phyloP scores from a whole-genome alignment of 495 filamentous ascomycete species.

The Aspergillus avenaceus region DNA sequence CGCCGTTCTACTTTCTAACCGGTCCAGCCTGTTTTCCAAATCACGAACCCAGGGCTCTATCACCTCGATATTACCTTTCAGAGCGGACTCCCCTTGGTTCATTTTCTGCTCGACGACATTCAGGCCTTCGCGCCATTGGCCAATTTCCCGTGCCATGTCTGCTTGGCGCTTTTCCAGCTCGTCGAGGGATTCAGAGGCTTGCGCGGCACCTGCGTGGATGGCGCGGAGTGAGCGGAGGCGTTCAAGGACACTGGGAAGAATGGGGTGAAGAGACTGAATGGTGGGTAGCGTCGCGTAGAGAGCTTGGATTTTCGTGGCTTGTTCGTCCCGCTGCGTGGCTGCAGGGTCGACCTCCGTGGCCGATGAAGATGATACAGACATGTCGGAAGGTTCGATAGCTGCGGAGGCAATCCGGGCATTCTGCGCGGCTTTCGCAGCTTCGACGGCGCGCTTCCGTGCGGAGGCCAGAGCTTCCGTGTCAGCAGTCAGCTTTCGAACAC shows the following conservation, averaged over 20 bases:
- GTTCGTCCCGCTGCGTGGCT: slow-evolving; percentile 51
- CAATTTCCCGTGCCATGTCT: slow-evolving; percentile 78
- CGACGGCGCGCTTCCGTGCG: slow-evolving; percentile 63
- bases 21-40: slow-evolving; percentile 69
- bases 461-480: slow-evolving; percentile 78
- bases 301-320: slow-evolving; percentile 82
- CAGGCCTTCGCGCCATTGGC: slow-evolving; percentile 79
- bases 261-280: slow-evolving; percentile 79
- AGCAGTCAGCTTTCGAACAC: slow-evolving; percentile 68
- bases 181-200: slow-evolving; percentile 74
- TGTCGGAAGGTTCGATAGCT: slow-evolving; percentile 24
- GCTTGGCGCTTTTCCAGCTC: slow-evolving; percentile 74
- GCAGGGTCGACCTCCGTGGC: slow-evolving; percentile 24
- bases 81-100: slow-evolving; percentile 59
- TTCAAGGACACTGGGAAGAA: slow-evolving; percentile 82
- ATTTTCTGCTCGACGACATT: slow-evolving; percentile 74
- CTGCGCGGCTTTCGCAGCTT: slow-evolving; percentile 63
- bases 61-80: slow-evolving; percentile 71
- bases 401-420: slow-evolving; percentile 51
- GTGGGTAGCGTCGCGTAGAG: slow-evolving; percentile 85
- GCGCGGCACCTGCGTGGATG: slow-evolving; percentile 82
- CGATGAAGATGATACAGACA: slow-evolving; percentile 57
- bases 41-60: slow-evolving; percentile 88
- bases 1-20: slow-evolving; percentile 32
- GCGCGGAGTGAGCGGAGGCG: slow-evolving; percentile 76